Evolutionary conservation across 1,284 basidiomycete genomes (phyloP), one percentile per base, ranked within the genome.

Genomic region (Heterobasidion parviporum): DNA sequence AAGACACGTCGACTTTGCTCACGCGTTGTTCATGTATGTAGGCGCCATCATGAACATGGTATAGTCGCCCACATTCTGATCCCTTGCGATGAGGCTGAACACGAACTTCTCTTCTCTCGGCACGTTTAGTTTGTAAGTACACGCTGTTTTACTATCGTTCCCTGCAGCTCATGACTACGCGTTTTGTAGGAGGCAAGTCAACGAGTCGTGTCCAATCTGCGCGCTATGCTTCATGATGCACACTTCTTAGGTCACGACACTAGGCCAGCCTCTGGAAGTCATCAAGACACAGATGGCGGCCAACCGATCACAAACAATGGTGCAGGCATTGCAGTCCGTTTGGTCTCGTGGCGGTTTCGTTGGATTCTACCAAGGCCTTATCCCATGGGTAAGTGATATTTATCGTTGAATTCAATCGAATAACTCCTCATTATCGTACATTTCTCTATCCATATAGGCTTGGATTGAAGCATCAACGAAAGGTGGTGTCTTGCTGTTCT

Each of bases 401-500:
- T 43, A 54, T n/a, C 46, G 36, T 47, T 52, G 15, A 58, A 36
- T 15, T 57, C 20, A 49, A 12, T 46, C 59, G 64, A 54, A 62
- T 50, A n/a, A 48, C 4, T 18, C 15, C 9, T 16, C 18, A 10
- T 6, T 48, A 48, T 32, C 18, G 8, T 41, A n/a, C 7, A 10
- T n/a, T 41, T 41, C n/a, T 41, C 10, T 48, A 26, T 33, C n/a
- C 54, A 45, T 43, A 94, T 43, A 94, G 93, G 97, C 97, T 33
- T 99, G 97, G 97, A 98, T 99, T 67, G 97, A 99, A 72, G 97
- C 96, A 1, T 98, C 95, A 1, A 99, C 97, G 2, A 99, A 99
- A 70, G 97, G 97, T 54, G 97, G 82, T 54, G 97, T 99, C 43
- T 80, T 99, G 43, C 79, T 99, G 60, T 99, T 99, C 75, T 89